Conservation (phyloP, 2,329 filamentous ascomycete species). For the Fusarium napiforme region DNA sequence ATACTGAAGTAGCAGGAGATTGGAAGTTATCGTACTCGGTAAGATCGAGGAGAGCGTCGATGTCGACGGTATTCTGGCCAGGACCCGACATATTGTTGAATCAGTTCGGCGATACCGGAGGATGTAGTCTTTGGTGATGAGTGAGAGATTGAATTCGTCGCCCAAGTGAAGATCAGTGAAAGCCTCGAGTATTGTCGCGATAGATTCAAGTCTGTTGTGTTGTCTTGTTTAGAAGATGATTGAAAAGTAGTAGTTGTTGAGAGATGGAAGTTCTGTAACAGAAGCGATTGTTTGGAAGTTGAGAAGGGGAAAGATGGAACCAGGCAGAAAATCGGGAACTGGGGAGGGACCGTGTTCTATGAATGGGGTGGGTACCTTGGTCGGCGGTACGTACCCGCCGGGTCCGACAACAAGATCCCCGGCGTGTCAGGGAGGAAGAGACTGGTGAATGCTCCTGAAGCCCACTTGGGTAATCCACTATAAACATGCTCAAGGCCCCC, state of each 20-base stretch:
- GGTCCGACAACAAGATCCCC: constrained; percentile 30
- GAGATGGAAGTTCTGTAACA: constrained; percentile 28
- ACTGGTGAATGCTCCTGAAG: constrained; percentile 30
- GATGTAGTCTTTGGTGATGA: constrained; percentile 12
- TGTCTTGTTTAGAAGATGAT: constrained; percentile 1
- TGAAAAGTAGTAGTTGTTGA: constrained; percentile 18
- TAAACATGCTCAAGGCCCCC: constrained; percentile 33
- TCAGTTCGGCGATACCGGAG: constrained; percentile 21
- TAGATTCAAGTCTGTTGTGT: background rate
- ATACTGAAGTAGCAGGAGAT: constrained; percentile 64
- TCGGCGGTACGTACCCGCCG: constrained; percentile 30
- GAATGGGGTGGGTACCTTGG: constrained; percentile 49
- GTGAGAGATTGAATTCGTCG: constrained; percentile 8
- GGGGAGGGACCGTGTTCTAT: constrained; percentile 47
- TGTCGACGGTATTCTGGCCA: constrained; percentile 59
- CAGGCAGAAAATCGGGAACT: constrained; percentile 43
- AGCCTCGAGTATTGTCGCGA: background rate
- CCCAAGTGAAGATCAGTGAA: background rate
- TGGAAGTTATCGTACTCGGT: constrained; percentile 73
- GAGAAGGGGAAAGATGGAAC: constrained; percentile 39
- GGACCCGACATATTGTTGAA: constrained; percentile 53
- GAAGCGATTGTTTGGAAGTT: constrained; percentile 35
- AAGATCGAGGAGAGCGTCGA: constrained; percentile 70
- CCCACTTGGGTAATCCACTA: constrained; percentile 35
- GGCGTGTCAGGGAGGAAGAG: constrained; percentile 19